Evolutionary conservation across 306 rosid genomes (phyloP).

Genomic region (Castanopsis chinensis): DNA sequence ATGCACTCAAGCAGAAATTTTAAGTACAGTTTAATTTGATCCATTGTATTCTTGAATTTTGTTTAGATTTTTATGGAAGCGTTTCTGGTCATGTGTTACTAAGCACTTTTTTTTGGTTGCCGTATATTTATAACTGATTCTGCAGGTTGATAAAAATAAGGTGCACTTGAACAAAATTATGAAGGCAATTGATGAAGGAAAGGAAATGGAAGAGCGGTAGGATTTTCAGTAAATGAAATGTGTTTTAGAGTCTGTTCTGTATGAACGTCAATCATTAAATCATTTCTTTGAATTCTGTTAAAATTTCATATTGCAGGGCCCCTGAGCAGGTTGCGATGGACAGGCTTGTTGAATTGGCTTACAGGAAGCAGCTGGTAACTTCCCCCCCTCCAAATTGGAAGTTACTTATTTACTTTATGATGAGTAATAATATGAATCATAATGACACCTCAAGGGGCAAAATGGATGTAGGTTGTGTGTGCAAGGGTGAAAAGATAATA

Average conservation of each 20-base stretch:
- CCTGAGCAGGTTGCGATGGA: conserved; percentile 83
- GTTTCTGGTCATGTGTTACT: conserved; percentile 7
- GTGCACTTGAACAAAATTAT: conserved; percentile 46
- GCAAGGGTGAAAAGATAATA: not conserved
- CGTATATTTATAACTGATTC: conserved; percentile 12
- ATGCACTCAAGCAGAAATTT: not conserved
- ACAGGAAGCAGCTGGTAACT: conserved; percentile 79
- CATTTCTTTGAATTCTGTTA: conserved; percentile 12
- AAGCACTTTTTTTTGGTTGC: not conserved
- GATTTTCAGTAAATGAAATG: conserved; percentile 19
- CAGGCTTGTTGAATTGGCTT: conserved; percentile 70
- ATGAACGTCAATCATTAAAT: not conserved
- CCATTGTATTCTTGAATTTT: not conserved
- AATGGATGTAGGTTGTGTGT: not conserved
- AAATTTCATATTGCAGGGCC: conserved; percentile 45
- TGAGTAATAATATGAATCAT: not conserved
- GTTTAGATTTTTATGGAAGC: not conserved
- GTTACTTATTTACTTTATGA: not conserved
- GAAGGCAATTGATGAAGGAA: conserved; percentile 52
- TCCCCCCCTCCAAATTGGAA: not conserved
- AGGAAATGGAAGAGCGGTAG: conserved; percentile 61
- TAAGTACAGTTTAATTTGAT: not conserved
- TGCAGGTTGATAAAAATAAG: conserved; percentile 61
- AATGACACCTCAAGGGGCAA: not conserved
- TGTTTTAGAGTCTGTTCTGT: conserved; percentile 4